Evolutionary conservation across 148 eudicot species (phyloP).

Genomic region (Simmondsia chinensis): DNA sequence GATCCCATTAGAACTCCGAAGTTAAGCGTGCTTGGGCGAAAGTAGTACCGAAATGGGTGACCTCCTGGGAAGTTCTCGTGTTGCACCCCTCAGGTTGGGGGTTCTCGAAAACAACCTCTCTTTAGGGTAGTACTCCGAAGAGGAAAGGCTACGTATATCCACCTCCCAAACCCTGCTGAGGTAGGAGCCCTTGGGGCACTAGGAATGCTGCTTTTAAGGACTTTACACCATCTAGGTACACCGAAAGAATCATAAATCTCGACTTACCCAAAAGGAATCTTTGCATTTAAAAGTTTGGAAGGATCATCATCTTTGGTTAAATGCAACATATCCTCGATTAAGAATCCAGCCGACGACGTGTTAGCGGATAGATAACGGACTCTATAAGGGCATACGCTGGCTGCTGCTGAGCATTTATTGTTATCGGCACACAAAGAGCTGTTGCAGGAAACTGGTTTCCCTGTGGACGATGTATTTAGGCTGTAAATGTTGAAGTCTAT

Average conservation of each 20-base stretch:
- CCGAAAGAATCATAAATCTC: neutral
- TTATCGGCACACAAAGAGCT: conserved; percentile 48
- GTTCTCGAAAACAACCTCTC: no score
- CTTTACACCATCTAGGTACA: no score
- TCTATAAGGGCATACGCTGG: conserved; percentile 53
- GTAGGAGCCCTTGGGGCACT: no score
- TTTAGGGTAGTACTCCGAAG: no score
- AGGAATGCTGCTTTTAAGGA: no score
- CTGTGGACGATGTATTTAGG: conserved; percentile 63
- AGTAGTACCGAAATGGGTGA: no score
- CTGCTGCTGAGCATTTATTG: conserved; percentile 31
- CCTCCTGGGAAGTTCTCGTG: no score
- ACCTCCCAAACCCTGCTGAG: no score
- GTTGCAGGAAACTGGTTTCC: conserved; percentile 54
- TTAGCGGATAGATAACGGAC: conserved; percentile 57
- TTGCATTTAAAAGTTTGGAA: conserved; percentile 40
- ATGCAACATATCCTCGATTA: conserved; percentile 78
- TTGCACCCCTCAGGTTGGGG: no score
- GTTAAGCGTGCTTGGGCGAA: no score
- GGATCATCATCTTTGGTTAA: conserved; percentile 51
- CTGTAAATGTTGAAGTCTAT: conserved; percentile 69
- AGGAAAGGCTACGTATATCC: no score
- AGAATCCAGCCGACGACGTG: conserved; percentile 73
- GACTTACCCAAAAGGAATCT: conserved; percentile 80
- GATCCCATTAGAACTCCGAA: no score